These are phyloP conservation scores for Annulohypoxylon moriforme DNA, from an alignment of 495 filamentous ascomycete species.

Conservation along the genomic window DNA sequence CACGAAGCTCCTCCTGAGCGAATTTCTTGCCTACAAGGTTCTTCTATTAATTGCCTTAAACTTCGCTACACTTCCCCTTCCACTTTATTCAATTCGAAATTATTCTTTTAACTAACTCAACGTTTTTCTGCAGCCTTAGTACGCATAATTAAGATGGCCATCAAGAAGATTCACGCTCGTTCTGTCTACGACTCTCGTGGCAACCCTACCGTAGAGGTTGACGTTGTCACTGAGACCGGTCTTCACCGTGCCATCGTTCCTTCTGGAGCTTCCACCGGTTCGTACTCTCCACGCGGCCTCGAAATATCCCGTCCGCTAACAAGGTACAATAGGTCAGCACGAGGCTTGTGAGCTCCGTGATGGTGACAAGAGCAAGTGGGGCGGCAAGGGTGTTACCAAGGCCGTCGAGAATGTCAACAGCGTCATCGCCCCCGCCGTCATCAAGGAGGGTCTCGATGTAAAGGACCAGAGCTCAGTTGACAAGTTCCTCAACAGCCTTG, in stretches of 20 bases:
- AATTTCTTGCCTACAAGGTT: slow-evolving; percentile 26
- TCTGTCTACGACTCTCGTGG: slow-evolving; percentile 99
- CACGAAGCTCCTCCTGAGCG: slow-evolving; percentile 32
- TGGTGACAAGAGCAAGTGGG: slow-evolving; percentile 97
- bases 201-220: slow-evolving; percentile 93
- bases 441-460: slow-evolving; percentile 93
- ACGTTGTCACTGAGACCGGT: slow-evolving; percentile 94
- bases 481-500: slow-evolving; percentile 93
- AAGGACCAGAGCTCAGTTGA: slow-evolving; percentile 97
- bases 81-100: slow-evolving; percentile 7
- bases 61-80: slow-evolving; percentile 1
- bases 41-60: slow-evolving; percentile 18
- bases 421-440: slow-evolving; percentile 87
- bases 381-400: slow-evolving; percentile 95
- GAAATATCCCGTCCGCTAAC: slow-evolving; percentile 35
- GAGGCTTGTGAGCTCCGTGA: slow-evolving; percentile 99
- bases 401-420: slow-evolving; percentile 97
- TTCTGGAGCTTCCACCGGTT: slow-evolving; percentile 96
- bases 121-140: slow-evolving; percentile 20
- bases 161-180: slow-evolving; percentile 98
- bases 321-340: slow-evolving; percentile 77
- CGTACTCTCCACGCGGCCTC: slow-evolving; percentile 48
- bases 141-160: slow-evolving; percentile 75
- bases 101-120: slow-evolving; percentile 27
- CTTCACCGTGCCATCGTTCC: slow-evolving; percentile 99